Evolutionary conservation across 2,329 filamentous ascomycete species (phyloP), one percentile per base, ranked within the genome.

Genomic region (Daldinia sp.): DNA sequence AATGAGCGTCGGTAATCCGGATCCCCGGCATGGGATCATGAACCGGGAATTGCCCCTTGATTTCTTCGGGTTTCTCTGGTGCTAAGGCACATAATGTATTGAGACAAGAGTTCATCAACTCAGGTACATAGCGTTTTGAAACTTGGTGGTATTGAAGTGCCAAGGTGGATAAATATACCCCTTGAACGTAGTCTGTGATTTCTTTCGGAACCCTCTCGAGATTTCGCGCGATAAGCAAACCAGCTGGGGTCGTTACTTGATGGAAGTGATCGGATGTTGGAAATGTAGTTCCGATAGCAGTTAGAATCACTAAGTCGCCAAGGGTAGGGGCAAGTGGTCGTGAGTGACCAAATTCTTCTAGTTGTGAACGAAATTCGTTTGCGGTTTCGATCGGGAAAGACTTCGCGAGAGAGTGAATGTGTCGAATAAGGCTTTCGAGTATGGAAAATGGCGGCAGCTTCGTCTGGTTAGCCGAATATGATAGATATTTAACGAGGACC

Each of bases 261-360:
- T 99, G 95, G 77, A 98, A 99, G 78, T 98, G 94, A 77, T 99
- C 95, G 0, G 94, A 97, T 0, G 95, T 97, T 3, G 95, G 94
- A 73, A 96, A 99, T 54, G 96, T 91, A 1, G 88, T 88, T 37
- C 90, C 88, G 62, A 97, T 87, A 0, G 92, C 93, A 0, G 92
- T 94, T 32, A 99, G 80, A n/a, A 96, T 79, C 19, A 93, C 79
- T 17, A 99, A 79, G 72, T 99, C 94, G 15, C 92, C 92, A 70
- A 75, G 84, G 72, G 76, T 85, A 70, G 82, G 87, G 6, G 79
- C 76, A 32, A 88, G 76, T 3, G 84, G 80, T 32, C 86, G 80
- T 29, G 75, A 72, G 29, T 78, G 69, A 50, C 79, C 77, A 39
- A 88, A 82, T n/a, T 84, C 80, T 54, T 81, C 77, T 19, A 99